Evolutionary conservation across 768 basidiomycete genomes (phyloP), one percentile per base, ranked within the genome.

Genomic region (Lentinula aciculospora): DNA sequence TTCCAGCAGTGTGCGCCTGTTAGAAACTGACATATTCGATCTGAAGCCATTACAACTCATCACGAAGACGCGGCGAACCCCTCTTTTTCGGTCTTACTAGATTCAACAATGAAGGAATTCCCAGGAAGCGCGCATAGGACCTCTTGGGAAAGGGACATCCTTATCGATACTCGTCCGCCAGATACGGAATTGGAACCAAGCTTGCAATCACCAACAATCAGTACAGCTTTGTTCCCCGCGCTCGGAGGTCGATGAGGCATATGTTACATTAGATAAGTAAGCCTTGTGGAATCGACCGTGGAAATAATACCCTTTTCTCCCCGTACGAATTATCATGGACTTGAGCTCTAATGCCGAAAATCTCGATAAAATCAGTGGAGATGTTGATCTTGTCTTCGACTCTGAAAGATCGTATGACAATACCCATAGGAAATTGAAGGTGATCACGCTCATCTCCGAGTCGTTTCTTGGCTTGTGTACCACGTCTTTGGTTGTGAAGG

Each of bases 401-500:
- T 44, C 21, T 23, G 8, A 44, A 25, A 23, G 25, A 10, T 44
- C 54, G 28, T 58, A 63, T 27, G 75, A 76, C 56, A 66, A 71
- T 58, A 76, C 76, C 2, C 74, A 67, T 58, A 67, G 76, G 34
- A 72, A 67, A 19, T 62, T 78, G 51, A 76, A 77, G 67, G 76
- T 75, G 34, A 28, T 61, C 60, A 36, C 13, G 37, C 44, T 12
- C 1, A n/a, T 50, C 13, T 34, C 6, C 6, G 42, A 19, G 37
- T 15, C 12, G 37, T 15, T 39, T 12, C 13, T 10, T 39, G 37
- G 13, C 13, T 5, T 37, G 32, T 46, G 27, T 44, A 39, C 17
- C 36, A 57, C 10, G 48, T 47, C 28, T n/a, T n/a, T n/a, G n/a
- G n/a, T 29, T 34, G 27, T 29, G 4, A 19, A 21, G 29, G 29